Percentiles rank a stretch among this genome's conserved stretches.
Conservation (phyloP, 1,284 basidiomycete species). For the Apiotrichum laibachii region DNA sequence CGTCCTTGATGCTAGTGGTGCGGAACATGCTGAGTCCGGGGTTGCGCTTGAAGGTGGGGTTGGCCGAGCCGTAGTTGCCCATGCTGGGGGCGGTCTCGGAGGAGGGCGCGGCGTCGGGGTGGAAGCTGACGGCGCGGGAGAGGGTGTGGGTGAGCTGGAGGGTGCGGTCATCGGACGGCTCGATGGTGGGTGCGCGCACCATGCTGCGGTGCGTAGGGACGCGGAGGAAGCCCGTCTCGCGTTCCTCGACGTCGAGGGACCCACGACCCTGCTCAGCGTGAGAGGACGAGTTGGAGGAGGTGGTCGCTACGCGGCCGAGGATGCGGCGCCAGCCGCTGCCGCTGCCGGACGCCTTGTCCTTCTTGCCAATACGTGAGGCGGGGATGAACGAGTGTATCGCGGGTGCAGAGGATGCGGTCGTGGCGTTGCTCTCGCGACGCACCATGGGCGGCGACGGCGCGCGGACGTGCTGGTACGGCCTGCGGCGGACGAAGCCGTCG, state of each 20-base stretch:
- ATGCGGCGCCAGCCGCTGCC: constrained; percentile 17
- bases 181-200: background rate
- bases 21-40: constrained; percentile 44
- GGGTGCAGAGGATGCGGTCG: background rate
- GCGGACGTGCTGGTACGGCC: constrained; percentile 6
- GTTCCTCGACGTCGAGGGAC: background rate
- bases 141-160: constrained; percentile 23
- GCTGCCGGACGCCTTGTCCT: constrained; percentile 7
- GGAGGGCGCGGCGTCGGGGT: constrained; percentile 31
- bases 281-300: constrained; percentile 3
- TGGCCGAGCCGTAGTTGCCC: constrained; percentile 37
- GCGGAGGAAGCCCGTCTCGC: constrained; percentile 13
- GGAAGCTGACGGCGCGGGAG: constrained; percentile 42
- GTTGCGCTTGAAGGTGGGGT: constrained; percentile 42
- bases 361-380: constrained; percentile 8
- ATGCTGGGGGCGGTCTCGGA: constrained; percentile 43
- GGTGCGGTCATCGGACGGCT: constrained; percentile 6
- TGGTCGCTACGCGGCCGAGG: constrained; percentile 14
- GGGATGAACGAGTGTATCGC: constrained; percentile 22
- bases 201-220: background rate
- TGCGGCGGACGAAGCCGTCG: constrained; percentile 13
- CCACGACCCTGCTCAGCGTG: constrained; percentile 17
- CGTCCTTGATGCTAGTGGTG: constrained; percentile 17
- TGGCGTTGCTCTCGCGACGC: background rate
- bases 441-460: background rate